Evolutionary conservation across 2,329 filamentous ascomycete genomes (phyloP).

Genomic region (Rhynchosporium agropyri): DNA sequence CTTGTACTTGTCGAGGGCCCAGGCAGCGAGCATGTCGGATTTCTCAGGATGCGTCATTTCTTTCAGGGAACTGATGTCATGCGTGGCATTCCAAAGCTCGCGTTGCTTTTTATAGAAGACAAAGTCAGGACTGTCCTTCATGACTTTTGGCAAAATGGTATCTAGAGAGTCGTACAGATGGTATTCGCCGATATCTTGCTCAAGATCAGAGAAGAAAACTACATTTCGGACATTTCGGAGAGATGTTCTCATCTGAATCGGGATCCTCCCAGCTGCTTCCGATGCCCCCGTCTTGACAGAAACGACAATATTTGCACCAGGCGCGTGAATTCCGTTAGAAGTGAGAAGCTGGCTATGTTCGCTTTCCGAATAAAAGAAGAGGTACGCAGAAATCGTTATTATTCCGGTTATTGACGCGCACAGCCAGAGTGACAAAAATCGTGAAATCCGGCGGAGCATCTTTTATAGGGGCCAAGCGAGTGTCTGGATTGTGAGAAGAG

Average conservation of each 20-base stretch:
- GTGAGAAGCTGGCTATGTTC: neutral
- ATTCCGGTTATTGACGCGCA: neutral
- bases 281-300: slow-evolving; percentile 60
- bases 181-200: slow-evolving; percentile 50
- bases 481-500: neutral
- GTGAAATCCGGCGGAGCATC: slow-evolving; percentile 6
- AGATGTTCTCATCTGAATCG: slow-evolving; percentile 55
- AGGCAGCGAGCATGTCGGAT: slow-evolving; percentile 46
- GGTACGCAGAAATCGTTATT: neutral
- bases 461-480: neutral
- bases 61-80: slow-evolving; percentile 46
- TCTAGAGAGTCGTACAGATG: slow-evolving; percentile 52
- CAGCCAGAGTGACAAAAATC: slow-evolving; percentile 8
- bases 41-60: slow-evolving; percentile 33
- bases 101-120: slow-evolving; percentile 47
- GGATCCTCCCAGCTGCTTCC: slow-evolving; percentile 54
- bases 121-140: slow-evolving; percentile 52
- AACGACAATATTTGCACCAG: slow-evolving; percentile 38
- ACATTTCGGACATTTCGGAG: slow-evolving; percentile 53
- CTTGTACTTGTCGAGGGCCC: slow-evolving; percentile 64
- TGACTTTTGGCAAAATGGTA: slow-evolving; percentile 44
- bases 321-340: neutral
- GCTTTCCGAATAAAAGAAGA: neutral
- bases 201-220: slow-evolving; percentile 61
- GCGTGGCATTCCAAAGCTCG: slow-evolving; percentile 49